phyloP scores from a whole-genome alignment of 805 yeast genomes.

The Cyberlindnera japonica region DNA sequence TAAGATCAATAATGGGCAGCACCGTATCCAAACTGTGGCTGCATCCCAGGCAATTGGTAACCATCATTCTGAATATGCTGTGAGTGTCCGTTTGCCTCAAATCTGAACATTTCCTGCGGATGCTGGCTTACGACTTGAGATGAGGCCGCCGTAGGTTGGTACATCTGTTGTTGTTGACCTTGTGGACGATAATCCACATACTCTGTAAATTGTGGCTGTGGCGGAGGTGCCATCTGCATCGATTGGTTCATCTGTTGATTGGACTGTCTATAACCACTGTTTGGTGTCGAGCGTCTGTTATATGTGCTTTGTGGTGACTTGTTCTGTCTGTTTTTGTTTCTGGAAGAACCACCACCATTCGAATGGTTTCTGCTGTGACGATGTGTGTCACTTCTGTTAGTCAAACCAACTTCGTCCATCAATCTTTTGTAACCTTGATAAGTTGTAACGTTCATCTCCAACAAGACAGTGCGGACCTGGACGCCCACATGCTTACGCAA shows the following conservation, averaged over 20 bases:
- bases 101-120: slow-evolving; percentile 11
- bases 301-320: slow-evolving; percentile 19
- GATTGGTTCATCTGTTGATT: slow-evolving; percentile 1
- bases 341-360: slow-evolving; percentile 16
- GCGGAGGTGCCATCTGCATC: slow-evolving; percentile 6
- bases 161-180: slow-evolving; percentile 1
- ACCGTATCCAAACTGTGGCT: slow-evolving; percentile 7
- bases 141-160: not conserved
- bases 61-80: slow-evolving; percentile 3
- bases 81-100: slow-evolving; percentile 4
- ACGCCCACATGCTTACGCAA: slow-evolving; percentile 53
- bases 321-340: slow-evolving; percentile 18
- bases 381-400: slow-evolving; percentile 15
- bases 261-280: slow-evolving; percentile 1
- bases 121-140: not conserved
- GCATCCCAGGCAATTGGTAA: slow-evolving; percentile 7
- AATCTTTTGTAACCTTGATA: slow-evolving; percentile 77
- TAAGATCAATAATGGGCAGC: slow-evolving; percentile 9
- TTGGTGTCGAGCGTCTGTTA: slow-evolving; percentile 13
- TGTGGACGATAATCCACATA: slow-evolving; percentile 1
- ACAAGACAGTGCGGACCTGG: slow-evolving; percentile 60
- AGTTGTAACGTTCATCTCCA: slow-evolving; percentile 51
- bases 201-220: slow-evolving; percentile 12
- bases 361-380: slow-evolving; percentile 28
- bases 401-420: slow-evolving; percentile 86